phyloP scores from a whole-genome alignment of 345 rosid genomes.

The Durio zibethinus region DNA sequence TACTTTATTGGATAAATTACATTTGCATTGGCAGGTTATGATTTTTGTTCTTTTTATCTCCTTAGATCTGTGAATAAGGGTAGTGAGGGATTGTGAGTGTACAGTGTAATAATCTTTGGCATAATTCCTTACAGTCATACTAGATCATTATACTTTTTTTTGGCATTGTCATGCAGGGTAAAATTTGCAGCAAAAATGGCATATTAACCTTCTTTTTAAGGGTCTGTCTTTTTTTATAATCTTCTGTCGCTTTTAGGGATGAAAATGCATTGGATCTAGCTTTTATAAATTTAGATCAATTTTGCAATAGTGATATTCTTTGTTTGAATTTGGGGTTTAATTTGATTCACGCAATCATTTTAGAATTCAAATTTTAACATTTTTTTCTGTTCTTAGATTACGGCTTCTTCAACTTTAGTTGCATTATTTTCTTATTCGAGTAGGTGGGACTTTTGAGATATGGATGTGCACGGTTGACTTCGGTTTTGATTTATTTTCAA shows the following conservation, averaged over 20 bases:
- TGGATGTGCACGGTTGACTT: slow-evolving; percentile 3
- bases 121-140: slow-evolving; percentile 16
- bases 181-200: slow-evolving; percentile 2
- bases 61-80: slow-evolving; percentile 41
- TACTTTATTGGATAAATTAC: slow-evolving; percentile 23
- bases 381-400: no score
- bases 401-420: not conserved
- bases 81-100: slow-evolving; percentile 36
- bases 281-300: not conserved
- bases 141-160: slow-evolving; percentile 12
- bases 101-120: slow-evolving; percentile 39
- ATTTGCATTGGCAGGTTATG: slow-evolving; percentile 25
- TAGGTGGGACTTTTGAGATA: not conserved
- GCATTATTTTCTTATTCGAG: not conserved
- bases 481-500: not conserved
- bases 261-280: not conserved
- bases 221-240: not conserved
- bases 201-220: not conserved
- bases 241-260: not conserved
- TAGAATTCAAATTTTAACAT: no score
- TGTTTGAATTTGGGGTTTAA: no score
- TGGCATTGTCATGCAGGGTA: not conserved
- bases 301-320: not conserved
- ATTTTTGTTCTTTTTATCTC: slow-evolving; percentile 30
- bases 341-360: no score